Evolutionary conservation across 208 protist genomes (phyloP).

Genomic region (Crithidia bombi): DNA sequence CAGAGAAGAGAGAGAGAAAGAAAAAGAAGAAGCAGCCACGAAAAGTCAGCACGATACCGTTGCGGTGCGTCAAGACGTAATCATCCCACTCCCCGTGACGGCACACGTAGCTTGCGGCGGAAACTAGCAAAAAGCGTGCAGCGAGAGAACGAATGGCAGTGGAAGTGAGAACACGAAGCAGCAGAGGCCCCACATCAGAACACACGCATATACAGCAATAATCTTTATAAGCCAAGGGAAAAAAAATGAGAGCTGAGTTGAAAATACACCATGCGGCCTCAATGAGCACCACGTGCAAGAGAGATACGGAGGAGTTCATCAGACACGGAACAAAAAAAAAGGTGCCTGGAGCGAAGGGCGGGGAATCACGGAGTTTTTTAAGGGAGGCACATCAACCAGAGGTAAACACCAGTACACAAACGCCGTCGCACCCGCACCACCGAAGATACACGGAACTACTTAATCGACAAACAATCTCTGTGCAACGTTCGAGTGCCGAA

Average conservation of each 20-base stretch:
- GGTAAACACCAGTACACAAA: slow-evolving; percentile 5
- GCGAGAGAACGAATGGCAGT: neutral
- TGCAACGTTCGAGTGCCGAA: too few species aligned
- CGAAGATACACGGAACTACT: too few species aligned
- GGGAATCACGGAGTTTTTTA: too few species aligned
- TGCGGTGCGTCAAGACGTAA: neutral
- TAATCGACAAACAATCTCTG: too few species aligned
- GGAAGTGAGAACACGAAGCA: neutral
- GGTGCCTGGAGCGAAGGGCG: neutral
- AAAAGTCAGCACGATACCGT: neutral
- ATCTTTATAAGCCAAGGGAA: neutral
- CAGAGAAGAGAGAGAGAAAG: neutral
- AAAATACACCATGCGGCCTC: too few species aligned
- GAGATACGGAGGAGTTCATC: neutral
- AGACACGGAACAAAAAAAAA: neutral
- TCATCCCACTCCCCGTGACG: neutral
- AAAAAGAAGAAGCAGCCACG: neutral
- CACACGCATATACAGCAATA: neutral
- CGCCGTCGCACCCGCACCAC: too few species aligned
- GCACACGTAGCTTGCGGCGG: too few species aligned
- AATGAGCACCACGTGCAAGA: neutral
- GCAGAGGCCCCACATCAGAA: too few species aligned
- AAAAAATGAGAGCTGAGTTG: too few species aligned
- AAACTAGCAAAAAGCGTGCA: too few species aligned
- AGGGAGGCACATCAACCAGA: slow-evolving; percentile 7